Evolutionary conservation across 495 filamentous ascomycete species (phyloP).

Genomic region (Penicillium lividum): DNA sequence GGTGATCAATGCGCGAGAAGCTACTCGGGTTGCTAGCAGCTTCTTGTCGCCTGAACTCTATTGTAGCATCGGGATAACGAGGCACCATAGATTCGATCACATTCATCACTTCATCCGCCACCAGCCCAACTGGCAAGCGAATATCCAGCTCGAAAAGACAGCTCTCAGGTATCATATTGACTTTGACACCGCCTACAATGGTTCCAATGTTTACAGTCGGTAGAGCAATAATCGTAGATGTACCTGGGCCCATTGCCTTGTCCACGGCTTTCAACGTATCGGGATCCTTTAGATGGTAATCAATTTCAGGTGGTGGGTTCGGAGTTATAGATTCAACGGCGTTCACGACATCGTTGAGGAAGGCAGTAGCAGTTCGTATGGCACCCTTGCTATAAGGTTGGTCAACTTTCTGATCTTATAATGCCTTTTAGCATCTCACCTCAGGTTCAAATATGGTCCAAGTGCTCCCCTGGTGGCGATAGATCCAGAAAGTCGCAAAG

Average conservation of each 20-base stretch:
- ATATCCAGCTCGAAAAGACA: constrained; percentile 14
- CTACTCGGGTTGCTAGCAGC: constrained; percentile 12
- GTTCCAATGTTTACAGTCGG: constrained; percentile 13
- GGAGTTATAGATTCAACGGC: constrained; percentile 8
- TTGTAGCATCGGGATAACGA: constrained; percentile 8
- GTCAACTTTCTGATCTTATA: neutral
- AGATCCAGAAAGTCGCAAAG: constrained; percentile 12
- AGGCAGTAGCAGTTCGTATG: constrained; percentile 6
- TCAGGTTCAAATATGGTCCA: constrained; percentile 11
- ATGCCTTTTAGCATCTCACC: neutral
- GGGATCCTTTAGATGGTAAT: constrained; percentile 5
- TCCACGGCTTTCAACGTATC: constrained; percentile 6
- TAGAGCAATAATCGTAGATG: constrained; percentile 8
- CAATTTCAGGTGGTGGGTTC: constrained; percentile 11
- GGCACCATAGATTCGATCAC: neutral
- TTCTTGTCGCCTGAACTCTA: constrained; percentile 10
- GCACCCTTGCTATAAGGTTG: constrained; percentile 5
- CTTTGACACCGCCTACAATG: constrained; percentile 11
- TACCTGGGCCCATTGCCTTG: constrained; percentile 10
- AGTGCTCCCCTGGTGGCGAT: constrained; percentile 2
- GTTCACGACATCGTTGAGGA: constrained; percentile 4
- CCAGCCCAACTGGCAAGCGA: constrained; percentile 7
- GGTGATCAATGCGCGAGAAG: constrained; percentile 10
- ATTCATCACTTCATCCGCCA: constrained; percentile 4
- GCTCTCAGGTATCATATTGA: constrained; percentile 12